Evolutionary conservation across 2,329 filamentous ascomycete genomes (phyloP).

Genomic region (Pseudocercospora fijiensis): DNA sequence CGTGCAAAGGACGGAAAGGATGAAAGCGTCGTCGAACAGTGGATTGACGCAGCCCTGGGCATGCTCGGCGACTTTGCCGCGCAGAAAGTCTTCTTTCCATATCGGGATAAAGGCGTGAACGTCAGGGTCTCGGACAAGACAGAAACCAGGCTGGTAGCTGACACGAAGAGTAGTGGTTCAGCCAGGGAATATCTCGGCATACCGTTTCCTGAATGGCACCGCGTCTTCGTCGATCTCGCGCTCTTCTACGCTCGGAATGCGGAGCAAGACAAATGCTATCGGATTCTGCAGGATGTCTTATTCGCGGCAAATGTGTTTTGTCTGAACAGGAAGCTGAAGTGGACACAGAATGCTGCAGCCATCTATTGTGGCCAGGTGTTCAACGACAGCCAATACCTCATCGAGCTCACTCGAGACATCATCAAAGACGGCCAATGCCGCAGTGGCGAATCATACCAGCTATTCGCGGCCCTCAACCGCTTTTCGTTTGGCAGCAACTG

Average conservation of each 20-base stretch:
- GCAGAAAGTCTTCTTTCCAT: conserved; percentile 60
- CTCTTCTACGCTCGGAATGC: conserved; percentile 69
- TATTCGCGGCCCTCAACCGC: conserved; percentile 76
- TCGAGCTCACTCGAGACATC: conserved; percentile 74
- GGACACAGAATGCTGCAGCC: conserved; percentile 32
- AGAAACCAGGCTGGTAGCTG: conserved; percentile 18
- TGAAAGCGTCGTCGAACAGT: conserved; percentile 53
- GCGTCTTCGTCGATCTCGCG: conserved; percentile 85
- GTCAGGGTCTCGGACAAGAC: conserved; percentile 45
- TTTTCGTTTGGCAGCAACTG: conserved; percentile 71
- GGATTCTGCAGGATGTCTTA: conserved; percentile 72
- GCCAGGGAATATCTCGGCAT: conserved; percentile 69
- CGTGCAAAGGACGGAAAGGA: conserved; percentile 48
- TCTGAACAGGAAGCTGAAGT: conserved; percentile 46
- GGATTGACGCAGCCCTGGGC: conserved; percentile 59
- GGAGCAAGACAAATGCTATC: conserved; percentile 71
- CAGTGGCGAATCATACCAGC: conserved; percentile 76
- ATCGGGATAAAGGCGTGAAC: conserved; percentile 48
- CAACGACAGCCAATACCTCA: conserved; percentile 73
- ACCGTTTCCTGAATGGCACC: conserved; percentile 79
- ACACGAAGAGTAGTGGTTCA: conserved; percentile 41
- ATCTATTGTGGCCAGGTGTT: conserved; percentile 74
- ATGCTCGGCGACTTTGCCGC: conserved; percentile 61
- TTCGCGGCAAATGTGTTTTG: conserved; percentile 79
- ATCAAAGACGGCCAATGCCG: conserved; percentile 70